These are phyloP conservation scores for Thamnidium elegans DNA, from an alignment of 192 early-diverging fungal genomes.

Conservation along the genomic window DNA sequence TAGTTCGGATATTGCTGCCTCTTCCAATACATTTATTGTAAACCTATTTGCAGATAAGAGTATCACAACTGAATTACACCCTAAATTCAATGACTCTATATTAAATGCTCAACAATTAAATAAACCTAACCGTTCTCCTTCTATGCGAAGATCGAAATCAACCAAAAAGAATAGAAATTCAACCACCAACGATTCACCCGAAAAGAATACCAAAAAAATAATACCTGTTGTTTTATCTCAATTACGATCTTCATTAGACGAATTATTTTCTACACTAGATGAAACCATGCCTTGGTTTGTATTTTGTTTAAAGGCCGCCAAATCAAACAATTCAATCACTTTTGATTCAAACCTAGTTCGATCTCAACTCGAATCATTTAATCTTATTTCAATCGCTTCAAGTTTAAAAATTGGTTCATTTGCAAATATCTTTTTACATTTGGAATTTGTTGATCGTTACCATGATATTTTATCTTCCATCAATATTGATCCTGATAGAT, in stretches of 20 bases:
- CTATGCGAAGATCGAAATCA: slow-evolving; percentile 48
- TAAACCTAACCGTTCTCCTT: slow-evolving; percentile 67
- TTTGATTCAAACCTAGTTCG: slow-evolving; percentile 71
- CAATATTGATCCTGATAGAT: slow-evolving; percentile 32
- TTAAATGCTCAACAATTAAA: slow-evolving; percentile 74
- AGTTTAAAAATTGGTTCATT: slow-evolving; percentile 66
- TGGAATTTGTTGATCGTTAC: slow-evolving; percentile 82
- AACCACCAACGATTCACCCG: slow-evolving; percentile 3
- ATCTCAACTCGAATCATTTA: slow-evolving; percentile 66
- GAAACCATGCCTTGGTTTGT: slow-evolving; percentile 77
- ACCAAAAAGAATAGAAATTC: slow-evolving; percentile 19
- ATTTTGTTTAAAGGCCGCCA: slow-evolving; percentile 71
- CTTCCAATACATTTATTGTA: slow-evolving; percentile 68
- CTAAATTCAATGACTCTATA: slow-evolving; percentile 66
- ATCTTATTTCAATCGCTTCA: slow-evolving; percentile 62
- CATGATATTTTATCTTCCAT: slow-evolving; percentile 44
- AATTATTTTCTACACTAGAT: slow-evolving; percentile 64
- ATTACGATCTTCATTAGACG: slow-evolving; percentile 66
- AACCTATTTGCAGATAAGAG: slow-evolving; percentile 71
- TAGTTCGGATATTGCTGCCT: slow-evolving; percentile 41
- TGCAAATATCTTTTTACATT: slow-evolving; percentile 69
- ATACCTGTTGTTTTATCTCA: slow-evolving; percentile 48
- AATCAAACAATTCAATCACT: slow-evolving; percentile 48
- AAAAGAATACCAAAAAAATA: slow-evolving; percentile 9
- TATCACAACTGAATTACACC: slow-evolving; percentile 75